Conservation (phyloP, 768 basidiomycete genomes). For the Hypholoma sublateritium region DNA sequence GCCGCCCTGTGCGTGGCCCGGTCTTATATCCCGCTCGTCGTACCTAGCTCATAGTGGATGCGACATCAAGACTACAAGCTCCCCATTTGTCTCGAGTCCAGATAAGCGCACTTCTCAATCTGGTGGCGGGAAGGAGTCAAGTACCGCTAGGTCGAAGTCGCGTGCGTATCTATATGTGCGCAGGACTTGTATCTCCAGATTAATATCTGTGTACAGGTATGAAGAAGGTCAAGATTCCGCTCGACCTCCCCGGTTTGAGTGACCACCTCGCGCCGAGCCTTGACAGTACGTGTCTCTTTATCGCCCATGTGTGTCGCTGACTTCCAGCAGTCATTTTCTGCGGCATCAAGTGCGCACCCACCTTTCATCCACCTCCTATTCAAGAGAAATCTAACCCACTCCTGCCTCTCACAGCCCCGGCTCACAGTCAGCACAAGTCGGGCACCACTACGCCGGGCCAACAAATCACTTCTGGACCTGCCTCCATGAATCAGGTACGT, state of each 20-base stretch:
- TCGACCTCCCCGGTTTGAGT: conserved; percentile 13
- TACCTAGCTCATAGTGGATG: not conserved
- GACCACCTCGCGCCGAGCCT: conserved; percentile 16
- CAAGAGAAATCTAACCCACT: not conserved
- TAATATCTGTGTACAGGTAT: not conserved
- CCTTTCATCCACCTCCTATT: not conserved
- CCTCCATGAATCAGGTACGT: conserved; percentile 61
- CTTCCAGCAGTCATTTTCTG: conserved; percentile 69
- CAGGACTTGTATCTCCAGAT: not conserved
- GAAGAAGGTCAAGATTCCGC: conserved; percentile 17
- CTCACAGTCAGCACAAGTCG: conserved; percentile 60
- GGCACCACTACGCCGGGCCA: conserved; percentile 79
- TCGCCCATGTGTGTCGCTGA: not conserved
- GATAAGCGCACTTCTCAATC: too few relatives aligned
- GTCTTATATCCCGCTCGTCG: not conserved
- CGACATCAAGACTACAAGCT: not conserved
- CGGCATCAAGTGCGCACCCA: conserved; percentile 69
- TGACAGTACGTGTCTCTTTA: conserved; percentile 13
- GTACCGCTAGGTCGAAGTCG: not conserved
- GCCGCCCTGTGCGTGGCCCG: not conserved
- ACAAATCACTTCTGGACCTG: conserved; percentile 85
- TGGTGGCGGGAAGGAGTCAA: not conserved
- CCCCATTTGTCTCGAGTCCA: too few relatives aligned
- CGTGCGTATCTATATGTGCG: not conserved
- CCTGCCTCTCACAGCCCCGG: conserved; percentile 51